These are phyloP conservation scores for Haplosporangium sp. DNA, from an alignment of 371 early-diverging fungal genomes.

Conservation along the genomic window DNA sequence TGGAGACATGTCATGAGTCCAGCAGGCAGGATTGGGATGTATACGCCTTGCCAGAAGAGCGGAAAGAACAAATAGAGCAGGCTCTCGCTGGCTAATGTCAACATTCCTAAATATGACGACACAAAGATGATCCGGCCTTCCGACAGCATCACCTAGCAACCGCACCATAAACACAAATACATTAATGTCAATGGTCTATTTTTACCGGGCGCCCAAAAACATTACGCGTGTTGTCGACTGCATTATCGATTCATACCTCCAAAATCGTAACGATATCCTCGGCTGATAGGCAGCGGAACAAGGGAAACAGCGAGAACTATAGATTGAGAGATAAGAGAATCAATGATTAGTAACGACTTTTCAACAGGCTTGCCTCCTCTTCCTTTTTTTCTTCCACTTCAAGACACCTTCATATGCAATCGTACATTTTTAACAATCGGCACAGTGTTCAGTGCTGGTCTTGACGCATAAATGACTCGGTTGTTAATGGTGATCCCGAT, in stretches of 20 bases:
- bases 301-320: constrained; percentile 85
- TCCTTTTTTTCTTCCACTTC: constrained; percentile 14
- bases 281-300: constrained; percentile 80
- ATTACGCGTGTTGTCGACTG: no score
- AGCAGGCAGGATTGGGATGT: constrained; percentile 82
- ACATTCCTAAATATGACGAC: constrained; percentile 77
- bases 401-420: no score
- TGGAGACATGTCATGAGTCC: constrained; percentile 79
- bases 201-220: not conserved
- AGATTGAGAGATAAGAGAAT: not conserved
- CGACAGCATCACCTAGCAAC: constrained; percentile 67
- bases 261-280: constrained; percentile 76
- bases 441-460: constrained; percentile 83
- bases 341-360: not conserved
- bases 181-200: not conserved
- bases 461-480: constrained; percentile 72
- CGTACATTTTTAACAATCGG: constrained; percentile 81
- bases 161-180: no score
- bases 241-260: constrained; percentile 53
- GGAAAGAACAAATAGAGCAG: constrained; percentile 80
- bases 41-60: constrained; percentile 84
- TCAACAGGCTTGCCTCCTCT: not conserved
- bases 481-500: constrained; percentile 74
- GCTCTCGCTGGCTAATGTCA: constrained; percentile 77
- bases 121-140: constrained; percentile 83